A percentile compares a stretch with the other conserved stretches of the same genome.
phyloP scores from a whole-genome alignment of 75 land plant species.

The Sequoia sempervirens region DNA sequence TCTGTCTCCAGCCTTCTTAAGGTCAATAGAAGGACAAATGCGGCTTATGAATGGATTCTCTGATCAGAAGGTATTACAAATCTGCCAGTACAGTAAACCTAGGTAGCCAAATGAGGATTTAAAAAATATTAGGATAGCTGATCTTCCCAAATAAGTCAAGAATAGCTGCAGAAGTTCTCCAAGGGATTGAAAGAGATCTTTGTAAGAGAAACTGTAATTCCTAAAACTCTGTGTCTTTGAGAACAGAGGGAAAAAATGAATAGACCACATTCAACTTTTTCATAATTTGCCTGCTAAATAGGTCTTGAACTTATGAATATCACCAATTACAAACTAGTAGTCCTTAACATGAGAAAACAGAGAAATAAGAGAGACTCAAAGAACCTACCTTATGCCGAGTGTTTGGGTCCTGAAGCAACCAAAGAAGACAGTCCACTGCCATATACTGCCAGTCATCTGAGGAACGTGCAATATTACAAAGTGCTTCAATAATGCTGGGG shows the following conservation, averaged over 20 bases:
- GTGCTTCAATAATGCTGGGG: conserved; percentile 74
- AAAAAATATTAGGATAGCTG: not conserved
- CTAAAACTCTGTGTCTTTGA: not conserved
- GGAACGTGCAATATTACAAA: conserved; percentile 93
- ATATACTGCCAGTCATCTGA: conserved; percentile 99
- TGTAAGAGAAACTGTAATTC: not conserved
- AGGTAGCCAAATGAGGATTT: not conserved
- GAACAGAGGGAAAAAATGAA: not conserved
- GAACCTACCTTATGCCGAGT: conserved; percentile 67
- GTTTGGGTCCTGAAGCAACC: conserved; percentile 86
- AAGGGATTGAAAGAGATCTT: not conserved
- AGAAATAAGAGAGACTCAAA: not conserved
- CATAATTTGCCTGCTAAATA: not conserved
- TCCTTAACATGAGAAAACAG: not conserved
- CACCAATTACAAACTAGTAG: not conserved
- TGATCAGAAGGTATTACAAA: not conserved
- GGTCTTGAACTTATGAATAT: not conserved
- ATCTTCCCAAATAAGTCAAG: not conserved
- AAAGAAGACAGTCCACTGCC: conserved; percentile 95
- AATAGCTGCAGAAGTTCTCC: not conserved
- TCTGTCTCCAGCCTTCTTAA: not conserved
- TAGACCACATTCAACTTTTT: not conserved
- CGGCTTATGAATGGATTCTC: not conserved
- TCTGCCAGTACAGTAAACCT: not conserved
- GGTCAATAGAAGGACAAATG: not conserved